Percentiles rank a stretch among this genome's conserved stretches.
Conservation (phyloP, 163 green algal species). For the Trebouxiophyceae sp. region DNA sequence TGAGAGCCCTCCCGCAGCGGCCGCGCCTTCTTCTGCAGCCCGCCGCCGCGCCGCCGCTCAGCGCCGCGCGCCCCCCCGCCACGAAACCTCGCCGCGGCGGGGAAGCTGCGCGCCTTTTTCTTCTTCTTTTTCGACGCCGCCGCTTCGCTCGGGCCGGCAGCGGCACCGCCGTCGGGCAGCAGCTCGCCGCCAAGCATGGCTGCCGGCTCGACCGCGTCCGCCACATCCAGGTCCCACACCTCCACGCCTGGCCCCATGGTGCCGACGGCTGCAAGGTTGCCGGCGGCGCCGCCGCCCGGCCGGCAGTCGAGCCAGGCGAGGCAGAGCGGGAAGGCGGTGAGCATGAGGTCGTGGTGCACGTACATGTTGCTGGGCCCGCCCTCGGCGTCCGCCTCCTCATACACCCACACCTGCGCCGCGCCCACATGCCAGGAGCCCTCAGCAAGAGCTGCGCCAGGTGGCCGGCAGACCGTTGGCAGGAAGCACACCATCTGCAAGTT, state of each 20-base stretch:
- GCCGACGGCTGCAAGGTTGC: conserved; percentile 34
- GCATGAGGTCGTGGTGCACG: conserved; percentile 94
- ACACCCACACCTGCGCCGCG: conserved; percentile 78
- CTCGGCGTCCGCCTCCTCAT: conserved; percentile 69
- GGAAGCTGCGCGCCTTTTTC: conserved; percentile 42
- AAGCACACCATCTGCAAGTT: no score
- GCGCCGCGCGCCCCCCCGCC: no score
- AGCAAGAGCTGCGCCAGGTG: no score
- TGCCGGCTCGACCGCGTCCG: conserved; percentile 82
- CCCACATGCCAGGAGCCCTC: no score
- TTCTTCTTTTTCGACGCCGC: conserved; percentile 59
- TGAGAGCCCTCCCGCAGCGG: conserved; percentile 71
- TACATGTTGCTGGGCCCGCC: conserved; percentile 78
- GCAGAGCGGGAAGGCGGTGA: conserved; percentile 86
- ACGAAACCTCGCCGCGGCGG: no score
- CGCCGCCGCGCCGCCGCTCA: no score
- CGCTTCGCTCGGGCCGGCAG: conserved; percentile 5
- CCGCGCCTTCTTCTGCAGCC: no score
- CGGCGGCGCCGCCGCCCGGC: not conserved
- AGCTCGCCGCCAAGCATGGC: conserved; percentile 54
- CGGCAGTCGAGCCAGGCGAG: conserved; percentile 81
- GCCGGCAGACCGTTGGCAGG: no score
- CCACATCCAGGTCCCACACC: conserved; percentile 92
- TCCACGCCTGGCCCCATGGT: conserved; percentile 92
- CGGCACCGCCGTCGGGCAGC: conserved; percentile 16